A percentile compares a stretch with the other conserved stretches of the same genome.
These are phyloP conservation scores for Plantago rigida DNA, from an alignment of 305 asterid species.

Conservation along the genomic window DNA sequence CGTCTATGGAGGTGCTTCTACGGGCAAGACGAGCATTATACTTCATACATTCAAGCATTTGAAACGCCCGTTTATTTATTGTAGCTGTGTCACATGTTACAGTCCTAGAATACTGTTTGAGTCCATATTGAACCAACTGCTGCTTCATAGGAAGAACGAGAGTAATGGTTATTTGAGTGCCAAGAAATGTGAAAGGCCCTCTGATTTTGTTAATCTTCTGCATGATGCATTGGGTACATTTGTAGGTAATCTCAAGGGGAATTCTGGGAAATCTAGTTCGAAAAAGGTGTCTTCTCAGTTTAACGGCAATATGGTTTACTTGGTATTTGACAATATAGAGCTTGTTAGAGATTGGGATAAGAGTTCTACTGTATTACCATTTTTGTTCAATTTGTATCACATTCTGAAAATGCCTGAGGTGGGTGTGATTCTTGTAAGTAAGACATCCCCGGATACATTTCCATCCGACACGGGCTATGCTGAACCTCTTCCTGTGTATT, in stretches of 20 bases:
- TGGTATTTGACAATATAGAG: constrained; percentile 70
- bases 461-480: constrained; percentile 57
- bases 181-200: constrained; percentile 72
- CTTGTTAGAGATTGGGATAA: constrained; percentile 68
- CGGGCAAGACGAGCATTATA: constrained; percentile 63
- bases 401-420: constrained; percentile 68
- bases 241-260: constrained; percentile 41
- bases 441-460: constrained; percentile 62
- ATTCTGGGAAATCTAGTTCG: constrained; percentile 36
- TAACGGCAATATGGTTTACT: constrained; percentile 66
- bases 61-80: constrained; percentile 64
- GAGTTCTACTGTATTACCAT: constrained; percentile 43
- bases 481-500: constrained; percentile 64
- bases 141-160: constrained; percentile 64
- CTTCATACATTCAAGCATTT: constrained; percentile 54
- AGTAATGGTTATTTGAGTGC: constrained; percentile 56
- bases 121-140: constrained; percentile 73
- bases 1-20: constrained; percentile 71
- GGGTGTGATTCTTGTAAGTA: constrained; percentile 69
- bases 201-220: constrained; percentile 69
- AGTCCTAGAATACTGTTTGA: constrained; percentile 69
- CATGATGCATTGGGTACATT: constrained; percentile 53
- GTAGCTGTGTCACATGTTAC: constrained; percentile 66
- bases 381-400: constrained; percentile 59
- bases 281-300: constrained; percentile 39